phyloP scores from a whole-genome alignment of 176 grass and related monocot species.

The Triticum urartu region DNA sequence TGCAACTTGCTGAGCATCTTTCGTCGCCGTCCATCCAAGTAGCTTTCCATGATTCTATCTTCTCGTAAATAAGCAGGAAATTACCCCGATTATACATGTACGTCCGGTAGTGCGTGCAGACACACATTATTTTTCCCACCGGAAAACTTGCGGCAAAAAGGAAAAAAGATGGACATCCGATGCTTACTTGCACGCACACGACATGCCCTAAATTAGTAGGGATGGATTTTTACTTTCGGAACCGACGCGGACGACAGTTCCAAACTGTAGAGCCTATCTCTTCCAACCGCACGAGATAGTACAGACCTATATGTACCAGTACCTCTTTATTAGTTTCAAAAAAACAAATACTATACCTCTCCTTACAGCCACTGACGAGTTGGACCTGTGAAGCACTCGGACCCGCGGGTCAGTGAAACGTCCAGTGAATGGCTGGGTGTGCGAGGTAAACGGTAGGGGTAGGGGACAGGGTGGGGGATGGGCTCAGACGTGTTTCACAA shows the following conservation, averaged over 20 bases:
- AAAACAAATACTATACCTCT: neutral
- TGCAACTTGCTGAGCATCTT: constrained; percentile 24
- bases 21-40: constrained; percentile 4
- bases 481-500: constrained; percentile 42
- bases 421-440: neutral
- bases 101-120: neutral
- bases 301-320: neutral
- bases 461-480: constrained; percentile 4
- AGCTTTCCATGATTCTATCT: neutral
- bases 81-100: neutral
- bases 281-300: neutral
- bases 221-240: neutral
- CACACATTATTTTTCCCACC: neutral
- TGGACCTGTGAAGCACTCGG: accelerated
- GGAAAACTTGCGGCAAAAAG: neutral
- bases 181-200: constrained; percentile 28
- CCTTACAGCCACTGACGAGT: neutral
- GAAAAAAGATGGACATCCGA: constrained; percentile 28
- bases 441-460: neutral
- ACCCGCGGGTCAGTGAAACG: neutral
- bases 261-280: neutral
- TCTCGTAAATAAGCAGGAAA: neutral
- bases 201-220: constrained; percentile 21
- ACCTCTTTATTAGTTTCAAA: no score
- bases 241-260: neutral